Conservation (phyloP, 768 basidiomycete genomes). For the Heimioporus sp. region DNA sequence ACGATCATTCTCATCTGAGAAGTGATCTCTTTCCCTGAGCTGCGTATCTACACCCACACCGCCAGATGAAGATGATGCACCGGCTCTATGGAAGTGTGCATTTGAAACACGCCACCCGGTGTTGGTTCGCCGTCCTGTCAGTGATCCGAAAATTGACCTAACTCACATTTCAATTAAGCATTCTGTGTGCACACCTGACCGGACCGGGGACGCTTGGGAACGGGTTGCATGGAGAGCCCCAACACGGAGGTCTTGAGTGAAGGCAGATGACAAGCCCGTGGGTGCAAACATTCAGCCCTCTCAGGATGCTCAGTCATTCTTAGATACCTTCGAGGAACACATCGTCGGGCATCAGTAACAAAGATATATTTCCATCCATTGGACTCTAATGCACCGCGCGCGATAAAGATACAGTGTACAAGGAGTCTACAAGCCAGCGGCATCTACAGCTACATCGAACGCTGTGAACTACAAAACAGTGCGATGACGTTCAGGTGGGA, state of each 20-base stretch:
- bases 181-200: background rate
- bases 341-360: background rate
- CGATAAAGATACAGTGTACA: background rate
- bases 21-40: background rate
- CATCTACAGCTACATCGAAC: background rate
- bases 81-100: background rate
- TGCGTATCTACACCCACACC: background rate
- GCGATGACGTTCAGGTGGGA: background rate
- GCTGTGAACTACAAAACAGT: conserved; percentile 4
- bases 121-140: background rate
- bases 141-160: background rate
- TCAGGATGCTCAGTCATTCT: too few species aligned
- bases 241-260: background rate
- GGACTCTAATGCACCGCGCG: background rate
- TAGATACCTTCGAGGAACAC: background rate
- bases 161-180: background rate
- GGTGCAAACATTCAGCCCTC: background rate
- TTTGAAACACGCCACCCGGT: background rate
- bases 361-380: background rate
- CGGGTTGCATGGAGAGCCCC: background rate
- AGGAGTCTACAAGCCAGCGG: background rate
- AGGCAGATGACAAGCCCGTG: background rate
- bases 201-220: background rate
- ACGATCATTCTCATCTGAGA: conserved; percentile 1
- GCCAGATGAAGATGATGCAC: background rate